Base-by-base conservation (phyloP, 2,329 filamentous ascomycete genomes). In the Chaetothyriales sp. region DNA sequence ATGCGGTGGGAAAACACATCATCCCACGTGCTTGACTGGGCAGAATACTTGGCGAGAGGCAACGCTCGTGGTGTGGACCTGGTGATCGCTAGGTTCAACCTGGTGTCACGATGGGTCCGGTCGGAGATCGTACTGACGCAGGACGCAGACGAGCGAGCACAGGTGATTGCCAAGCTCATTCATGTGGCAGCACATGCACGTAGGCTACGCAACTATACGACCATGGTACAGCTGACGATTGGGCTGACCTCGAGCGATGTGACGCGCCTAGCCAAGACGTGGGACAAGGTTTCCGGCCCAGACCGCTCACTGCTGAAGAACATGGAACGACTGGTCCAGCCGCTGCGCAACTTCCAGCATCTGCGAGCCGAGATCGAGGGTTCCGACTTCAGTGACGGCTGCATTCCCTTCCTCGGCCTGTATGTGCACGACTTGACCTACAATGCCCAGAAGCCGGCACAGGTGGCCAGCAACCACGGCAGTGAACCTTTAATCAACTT, bases 371-470 rank as follows among this genome's bases (percentile, higher is more conserved):
- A 82, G 60, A 83, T 83, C 79, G 79, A 82, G 62, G 74, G 72
- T 7, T 71, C 72, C 18, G 72, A 72, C 53, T 64, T 74, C 9
- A 76, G 79, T 45, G 73, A 77, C 39, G 79, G 79, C 28, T 81
- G 79, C 60, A 80, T 83, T 58, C 79, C 79, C 2, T 82, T 83
- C 62, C 76, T 83, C 55, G 73, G 78, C 19, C 70, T 82, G 32
- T 83, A 82, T 62, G 78, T 80, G 4, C 79, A 80, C 56, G 79
- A 83, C 60, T 68, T 83, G 50, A 81, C 79, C 47, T 81, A 80
- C 66, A 83, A 82, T 61, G 74, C 79, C 0, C 78, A 82, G 63
- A 82, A 82, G 59, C 78, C 79, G 0, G 72, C 77, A 1, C 74
- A 77, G 56, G 71, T 81, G 44, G 67, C 70, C 10, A 69, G 66